Evolutionary conservation across 2,329 filamentous ascomycete genomes (phyloP).

Genomic region (Colletotrichum echinochloae): DNA sequence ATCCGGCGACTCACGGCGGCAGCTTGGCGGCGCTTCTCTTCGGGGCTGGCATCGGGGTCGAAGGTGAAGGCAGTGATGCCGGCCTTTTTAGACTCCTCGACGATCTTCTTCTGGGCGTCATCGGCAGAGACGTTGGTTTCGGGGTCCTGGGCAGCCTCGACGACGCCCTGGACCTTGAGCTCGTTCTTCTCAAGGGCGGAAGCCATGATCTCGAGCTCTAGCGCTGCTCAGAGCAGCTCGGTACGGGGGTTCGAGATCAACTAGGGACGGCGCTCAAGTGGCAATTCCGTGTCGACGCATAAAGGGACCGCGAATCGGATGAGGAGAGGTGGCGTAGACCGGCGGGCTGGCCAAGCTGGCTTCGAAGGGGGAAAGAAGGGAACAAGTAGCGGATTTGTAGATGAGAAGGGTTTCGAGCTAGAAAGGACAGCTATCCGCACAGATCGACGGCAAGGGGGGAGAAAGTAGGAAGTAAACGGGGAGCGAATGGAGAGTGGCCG

Average conservation of each 20-base stretch:
- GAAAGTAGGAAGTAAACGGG: slow-evolving; percentile 34
- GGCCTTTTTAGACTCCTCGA: slow-evolving; percentile 82
- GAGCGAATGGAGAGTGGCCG: slow-evolving; percentile 36
- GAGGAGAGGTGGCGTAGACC: slow-evolving; percentile 17
- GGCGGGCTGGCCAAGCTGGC: slow-evolving; percentile 7
- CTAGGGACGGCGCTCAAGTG: slow-evolving; percentile 30
- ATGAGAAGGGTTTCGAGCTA: slow-evolving; percentile 32
- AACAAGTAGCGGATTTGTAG: slow-evolving; percentile 17
- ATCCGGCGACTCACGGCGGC: slow-evolving; percentile 71
- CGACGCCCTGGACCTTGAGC: slow-evolving; percentile 83
- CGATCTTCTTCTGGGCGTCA: slow-evolving; percentile 78
- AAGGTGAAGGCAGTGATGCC: slow-evolving; percentile 87
- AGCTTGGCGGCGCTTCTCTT: slow-evolving; percentile 86
- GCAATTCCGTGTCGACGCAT: slow-evolving; percentile 35
- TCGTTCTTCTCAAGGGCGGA: slow-evolving; percentile 60
- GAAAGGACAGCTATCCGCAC: slow-evolving; percentile 16
- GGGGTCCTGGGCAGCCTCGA: slow-evolving; percentile 81
- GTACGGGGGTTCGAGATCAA: slow-evolving; percentile 27
- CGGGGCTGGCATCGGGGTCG: slow-evolving; percentile 84
- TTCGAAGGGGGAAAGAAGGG: slow-evolving; percentile 19
- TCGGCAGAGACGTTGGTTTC: slow-evolving; percentile 75
- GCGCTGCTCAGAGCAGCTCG: slow-evolving; percentile 34
- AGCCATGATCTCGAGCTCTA: slow-evolving; percentile 44
- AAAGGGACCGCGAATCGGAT: slow-evolving; percentile 11
- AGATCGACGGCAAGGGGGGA: slow-evolving; percentile 20